Percentiles rank a stretch among this genome's conserved stretches.
phyloP scores from a whole-genome alignment of 2,329 filamentous ascomycete genomes.

The Taxawa tesnikishii region DNA sequence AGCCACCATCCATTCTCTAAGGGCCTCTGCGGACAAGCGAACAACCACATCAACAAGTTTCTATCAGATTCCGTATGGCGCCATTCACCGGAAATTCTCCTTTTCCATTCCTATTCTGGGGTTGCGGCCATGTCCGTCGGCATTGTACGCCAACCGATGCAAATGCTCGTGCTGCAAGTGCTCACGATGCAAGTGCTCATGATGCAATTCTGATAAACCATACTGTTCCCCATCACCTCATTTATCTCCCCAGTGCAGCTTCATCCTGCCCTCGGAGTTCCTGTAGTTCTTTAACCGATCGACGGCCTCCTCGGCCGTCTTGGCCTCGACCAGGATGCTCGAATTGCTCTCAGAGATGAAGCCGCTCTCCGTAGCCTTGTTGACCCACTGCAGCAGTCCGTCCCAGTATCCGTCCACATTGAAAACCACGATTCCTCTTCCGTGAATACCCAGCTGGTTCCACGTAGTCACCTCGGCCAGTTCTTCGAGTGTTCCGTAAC shows the following conservation, averaged over 20 bases:
- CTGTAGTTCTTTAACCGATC: constrained; percentile 60
- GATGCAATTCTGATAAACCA: too few relatives aligned
- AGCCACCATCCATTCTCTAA: too few relatives aligned
- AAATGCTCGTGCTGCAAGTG: too few relatives aligned
- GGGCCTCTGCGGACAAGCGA: too few relatives aligned
- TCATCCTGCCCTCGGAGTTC: constrained; percentile 61
- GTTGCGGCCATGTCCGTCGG: too few relatives aligned
- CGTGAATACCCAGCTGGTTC: constrained; percentile 91
- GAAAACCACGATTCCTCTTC: constrained; percentile 62
- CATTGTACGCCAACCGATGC: too few relatives aligned
- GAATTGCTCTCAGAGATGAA: constrained; percentile 64
- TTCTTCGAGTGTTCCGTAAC: constrained; percentile 93
- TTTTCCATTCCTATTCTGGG: too few relatives aligned
- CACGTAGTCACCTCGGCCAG: constrained; percentile 83
- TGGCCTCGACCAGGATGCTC: constrained; percentile 67
- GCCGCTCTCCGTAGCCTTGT: constrained; percentile 58
- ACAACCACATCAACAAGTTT: too few relatives aligned
- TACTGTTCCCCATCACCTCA: constrained; percentile 2
- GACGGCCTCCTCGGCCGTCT: constrained; percentile 60
- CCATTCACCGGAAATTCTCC: too few relatives aligned
- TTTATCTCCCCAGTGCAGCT: constrained; percentile 68
- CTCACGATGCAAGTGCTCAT: too few relatives aligned
- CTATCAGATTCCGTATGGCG: too few relatives aligned
- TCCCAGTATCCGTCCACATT: constrained; percentile 92
- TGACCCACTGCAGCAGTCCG: constrained; percentile 71